phyloP scores from a whole-genome alignment of 371 early-diverging fungal genomes.

The Rhizopus sp. region DNA sequence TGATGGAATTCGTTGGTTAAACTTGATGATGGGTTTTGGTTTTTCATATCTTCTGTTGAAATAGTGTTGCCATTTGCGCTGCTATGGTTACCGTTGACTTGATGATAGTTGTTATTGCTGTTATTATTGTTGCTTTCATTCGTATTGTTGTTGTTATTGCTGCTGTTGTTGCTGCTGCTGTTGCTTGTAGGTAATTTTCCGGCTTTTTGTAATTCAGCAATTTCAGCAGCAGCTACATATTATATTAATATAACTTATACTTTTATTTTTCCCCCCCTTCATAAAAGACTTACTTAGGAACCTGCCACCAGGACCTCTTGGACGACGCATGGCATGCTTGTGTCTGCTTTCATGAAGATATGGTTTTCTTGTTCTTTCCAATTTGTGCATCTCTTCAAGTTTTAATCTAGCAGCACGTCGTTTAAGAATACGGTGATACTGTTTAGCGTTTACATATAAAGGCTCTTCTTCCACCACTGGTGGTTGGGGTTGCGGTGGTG shows the following conservation, averaged over 20 bases:
- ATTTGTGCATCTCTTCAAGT: constrained; percentile 60
- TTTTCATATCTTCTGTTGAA: constrained; percentile 11
- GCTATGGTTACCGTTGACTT: constrained; percentile 3
- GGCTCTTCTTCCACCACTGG: constrained; percentile 67
- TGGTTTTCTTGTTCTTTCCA: constrained; percentile 62
- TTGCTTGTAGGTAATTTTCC: constrained; percentile 31
- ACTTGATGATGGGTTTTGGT: constrained; percentile 6
- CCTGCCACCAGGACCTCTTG: constrained; percentile 90
- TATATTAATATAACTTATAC: not conserved
- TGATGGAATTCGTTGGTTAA: not conserved
- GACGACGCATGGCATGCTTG: constrained; percentile 94
- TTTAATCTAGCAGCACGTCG: constrained; percentile 74
- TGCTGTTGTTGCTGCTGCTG: constrained; percentile 9
- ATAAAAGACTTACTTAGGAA: constrained; percentile 63
- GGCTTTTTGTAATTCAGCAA: constrained; percentile 56
- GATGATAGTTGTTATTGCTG: not conserved
- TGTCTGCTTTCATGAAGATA: constrained; percentile 97
- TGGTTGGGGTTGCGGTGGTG: constrained; percentile 18
- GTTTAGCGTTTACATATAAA: constrained; percentile 92
- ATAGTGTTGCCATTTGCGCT: not conserved
- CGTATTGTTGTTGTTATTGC: not conserved
- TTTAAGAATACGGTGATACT: constrained; percentile 90
- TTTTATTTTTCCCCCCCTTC: not conserved
- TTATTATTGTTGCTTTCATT: constrained; percentile 1
- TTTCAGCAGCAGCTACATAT: constrained; percentile 56